A percentile compares a stretch with the other conserved stretches of the same genome.
phyloP scores from a whole-genome alignment of 2,329 filamentous ascomycete species.

The Talaromyces atroroseus region DNA sequence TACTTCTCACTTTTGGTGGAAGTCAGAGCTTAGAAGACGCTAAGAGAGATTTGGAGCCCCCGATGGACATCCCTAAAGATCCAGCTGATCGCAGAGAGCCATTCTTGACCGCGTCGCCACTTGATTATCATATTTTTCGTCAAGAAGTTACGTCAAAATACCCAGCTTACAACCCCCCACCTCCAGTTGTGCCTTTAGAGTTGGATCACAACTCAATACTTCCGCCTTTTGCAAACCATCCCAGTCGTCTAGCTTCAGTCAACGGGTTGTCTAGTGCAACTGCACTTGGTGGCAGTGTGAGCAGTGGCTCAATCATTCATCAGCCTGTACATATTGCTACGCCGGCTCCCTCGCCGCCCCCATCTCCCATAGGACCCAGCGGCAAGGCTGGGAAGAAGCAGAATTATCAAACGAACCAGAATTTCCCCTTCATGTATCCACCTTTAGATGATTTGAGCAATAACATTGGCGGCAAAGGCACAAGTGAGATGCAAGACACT shows the following conservation, averaged over 20 bases:
- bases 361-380: constrained; percentile 74
- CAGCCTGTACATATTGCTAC: constrained; percentile 99
- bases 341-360: constrained; percentile 89
- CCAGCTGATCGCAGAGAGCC: constrained; percentile 57
- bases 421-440: constrained; percentile 96
- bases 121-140: constrained; percentile 94
- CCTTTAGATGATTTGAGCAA: constrained; percentile 86
- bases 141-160: constrained; percentile 98
- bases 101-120: constrained; percentile 84
- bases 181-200: constrained; percentile 75
- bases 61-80: constrained; percentile 44
- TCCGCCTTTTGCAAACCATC: constrained; percentile 73
- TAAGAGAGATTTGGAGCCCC: constrained; percentile 61
- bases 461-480: constrained; percentile 81
- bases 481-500: constrained; percentile 70
- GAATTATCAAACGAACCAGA: constrained; percentile 98
- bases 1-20: constrained; percentile 80
- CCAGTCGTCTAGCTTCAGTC: constrained; percentile 54
- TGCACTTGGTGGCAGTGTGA: constrained; percentile 42
- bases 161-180: constrained; percentile 87
- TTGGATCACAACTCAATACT: constrained; percentile 86
- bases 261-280: constrained; percentile 58
- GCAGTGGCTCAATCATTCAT: constrained; percentile 70
- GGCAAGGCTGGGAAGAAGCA: constrained; percentile 97
- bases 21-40: constrained; percentile 65